Evolutionary conservation across 768 basidiomycete genomes (phyloP), one percentile per base, ranked within the genome.

Genomic region (Mycena latifolia): DNA sequence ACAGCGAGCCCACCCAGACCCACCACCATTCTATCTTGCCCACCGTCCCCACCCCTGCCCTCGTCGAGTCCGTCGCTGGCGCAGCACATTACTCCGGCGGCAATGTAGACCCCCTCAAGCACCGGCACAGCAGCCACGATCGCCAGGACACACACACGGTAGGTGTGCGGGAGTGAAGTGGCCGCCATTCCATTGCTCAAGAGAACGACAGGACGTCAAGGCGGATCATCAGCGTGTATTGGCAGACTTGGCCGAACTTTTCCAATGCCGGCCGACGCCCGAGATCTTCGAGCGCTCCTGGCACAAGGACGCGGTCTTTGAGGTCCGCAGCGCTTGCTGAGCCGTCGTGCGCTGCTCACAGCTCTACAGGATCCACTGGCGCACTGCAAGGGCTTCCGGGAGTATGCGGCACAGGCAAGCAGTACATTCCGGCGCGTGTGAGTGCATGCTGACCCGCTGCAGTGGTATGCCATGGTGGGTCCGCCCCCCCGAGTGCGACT

Each of bases 61-160:
- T 90, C 11, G 79, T 89, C 37, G 83, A 85, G 67, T 88, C 88
- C 0, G 85, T 88, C 5, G 87, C 87, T 1, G 84, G 87, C 45
- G 89, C 82, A 18, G 87, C 89, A 0, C 89, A 90, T 69, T 91
- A 89, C 70, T 85, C 87, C 6, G 88, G 89, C 7, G 79, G 78
- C 24, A 78, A 77, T 56, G 76, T 86, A 8, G 82, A 85, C 65
- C 67, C 75, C 3, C 46, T 80, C 27, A 81, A 78, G 54, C 82
- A 77, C 48, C 73, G 84, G 57, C 75, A 80, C 58, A 77, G 76
- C 55, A 82, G 78, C 61, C 75, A 76, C 57, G 80, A 78, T 31
- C 69, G 71, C 11, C 71, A 69, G 8, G 74, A 79, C 18, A 71
- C 70, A 5, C 81, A 82, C 61, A 77, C 77, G 4, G 77, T n/a